These are phyloP conservation scores for Fusarium sp. DNA, from an alignment of 2,329 filamentous ascomycete genomes.

Conservation along the genomic window DNA sequence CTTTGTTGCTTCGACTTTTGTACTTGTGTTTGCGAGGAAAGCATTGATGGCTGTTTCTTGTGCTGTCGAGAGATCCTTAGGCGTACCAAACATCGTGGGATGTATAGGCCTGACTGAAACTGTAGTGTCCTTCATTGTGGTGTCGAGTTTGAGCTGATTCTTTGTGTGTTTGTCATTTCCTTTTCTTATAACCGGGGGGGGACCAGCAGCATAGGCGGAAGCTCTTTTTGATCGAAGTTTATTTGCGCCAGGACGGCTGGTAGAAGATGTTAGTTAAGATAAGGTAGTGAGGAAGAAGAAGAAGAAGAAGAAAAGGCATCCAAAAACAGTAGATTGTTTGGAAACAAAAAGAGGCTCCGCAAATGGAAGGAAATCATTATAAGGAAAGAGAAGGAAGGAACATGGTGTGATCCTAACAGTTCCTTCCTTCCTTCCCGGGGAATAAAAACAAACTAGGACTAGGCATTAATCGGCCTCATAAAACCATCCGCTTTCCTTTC, in stretches of 20 bases:
- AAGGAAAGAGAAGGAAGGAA: not conserved
- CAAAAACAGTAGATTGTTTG: conserved; percentile 4
- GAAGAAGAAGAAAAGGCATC: not conserved
- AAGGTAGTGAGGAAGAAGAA: not conserved
- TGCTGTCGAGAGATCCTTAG: conserved; percentile 35
- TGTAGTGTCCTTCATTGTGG: conserved; percentile 41
- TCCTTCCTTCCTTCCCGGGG: not conserved
- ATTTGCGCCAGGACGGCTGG: conserved; percentile 42
- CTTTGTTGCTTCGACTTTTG: conserved; percentile 4
- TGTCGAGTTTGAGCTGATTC: conserved; percentile 20
- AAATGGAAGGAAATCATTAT: not conserved
- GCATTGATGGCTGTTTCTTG: conserved; percentile 34
- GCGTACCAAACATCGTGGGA: conserved; percentile 32
- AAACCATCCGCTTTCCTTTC: conserved; percentile 23
- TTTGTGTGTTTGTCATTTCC: conserved; percentile 25
- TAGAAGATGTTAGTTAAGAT: conserved; percentile 19
- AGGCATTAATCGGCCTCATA: conserved; percentile 42
- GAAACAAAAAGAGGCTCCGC: conserved; percentile 9
- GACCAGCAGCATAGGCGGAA: conserved; percentile 34
- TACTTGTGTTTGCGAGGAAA: conserved; percentile 23
- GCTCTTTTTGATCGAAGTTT: conserved; percentile 44
- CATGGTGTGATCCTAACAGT: conserved; percentile 22
- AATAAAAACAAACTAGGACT: conserved; percentile 22
- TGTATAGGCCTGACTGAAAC: conserved; percentile 37
- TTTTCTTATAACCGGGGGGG: conserved; percentile 14